phyloP scores from a whole-genome alignment of 2,329 filamentous ascomycete genomes.

The Phialophora chinensis region DNA sequence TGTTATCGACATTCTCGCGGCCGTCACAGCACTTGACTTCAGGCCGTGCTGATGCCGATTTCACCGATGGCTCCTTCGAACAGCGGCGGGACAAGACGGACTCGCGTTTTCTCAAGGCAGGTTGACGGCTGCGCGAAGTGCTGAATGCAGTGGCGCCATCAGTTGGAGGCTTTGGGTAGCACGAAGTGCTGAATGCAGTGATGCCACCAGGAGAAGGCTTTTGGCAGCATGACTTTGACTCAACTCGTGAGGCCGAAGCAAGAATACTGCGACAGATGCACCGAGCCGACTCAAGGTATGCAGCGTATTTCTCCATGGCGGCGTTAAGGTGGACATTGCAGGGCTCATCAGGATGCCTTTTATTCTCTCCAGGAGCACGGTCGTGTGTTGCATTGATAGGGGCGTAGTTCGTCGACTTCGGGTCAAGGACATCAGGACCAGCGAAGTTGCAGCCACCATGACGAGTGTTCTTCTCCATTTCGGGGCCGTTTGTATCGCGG shows the following conservation, averaged over 20 bases:
- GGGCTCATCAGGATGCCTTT: constrained; percentile 31
- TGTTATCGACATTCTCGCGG: constrained; percentile 12
- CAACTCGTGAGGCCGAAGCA: constrained; percentile 15
- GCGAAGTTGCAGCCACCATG: constrained; percentile 5
- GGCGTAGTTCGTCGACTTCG: not conserved
- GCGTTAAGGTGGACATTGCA: constrained; percentile 39
- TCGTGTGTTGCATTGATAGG: constrained; percentile 22
- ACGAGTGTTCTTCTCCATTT: constrained; percentile 6
- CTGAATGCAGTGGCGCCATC: constrained; percentile 7
- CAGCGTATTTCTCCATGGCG: constrained; percentile 40
- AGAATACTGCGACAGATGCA: constrained; percentile 42
- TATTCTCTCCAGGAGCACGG: constrained; percentile 36
- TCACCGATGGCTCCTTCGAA: constrained; percentile 10
- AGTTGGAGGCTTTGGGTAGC: constrained; percentile 6
- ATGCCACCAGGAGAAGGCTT: constrained; percentile 8
- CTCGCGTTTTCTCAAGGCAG: constrained; percentile 18
- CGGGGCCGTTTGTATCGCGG: constrained; percentile 1
- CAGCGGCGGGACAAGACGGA: constrained; percentile 16
- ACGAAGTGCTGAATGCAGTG: constrained; percentile 11
- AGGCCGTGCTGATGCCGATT: constrained; percentile 3
- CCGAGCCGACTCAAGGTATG: constrained; percentile 40
- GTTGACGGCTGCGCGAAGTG: constrained; percentile 20
- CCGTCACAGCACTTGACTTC: constrained; percentile 26
- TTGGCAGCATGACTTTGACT: constrained; percentile 11
- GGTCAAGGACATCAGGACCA: not conserved